Base-by-base conservation (phyloP, 1,284 basidiomycete genomes). In the Pyrrhoderma lamaoense region DNA sequence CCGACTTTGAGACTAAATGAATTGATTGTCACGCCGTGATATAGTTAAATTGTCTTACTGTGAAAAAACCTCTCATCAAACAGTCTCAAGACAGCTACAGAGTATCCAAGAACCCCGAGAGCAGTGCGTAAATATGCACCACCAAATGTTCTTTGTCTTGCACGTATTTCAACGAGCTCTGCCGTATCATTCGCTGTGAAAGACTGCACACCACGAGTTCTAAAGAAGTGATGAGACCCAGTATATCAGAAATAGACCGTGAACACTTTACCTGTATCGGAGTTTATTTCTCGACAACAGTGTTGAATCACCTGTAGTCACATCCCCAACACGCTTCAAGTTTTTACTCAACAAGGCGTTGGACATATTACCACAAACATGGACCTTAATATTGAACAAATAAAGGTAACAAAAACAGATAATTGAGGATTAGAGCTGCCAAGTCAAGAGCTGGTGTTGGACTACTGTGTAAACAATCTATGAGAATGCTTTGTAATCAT, bases 71-170 rank as follows among this genome's bases (percentile, higher is more conserved):
- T 67, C 35, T 62, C 62, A 61, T 89, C 84, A 59, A 92, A 93
- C 14, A 93, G 74, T 47, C 85, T 80, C 3, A 92, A 69, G 50
- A 91, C 76, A 0, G 86, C 78, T 52, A 89, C 65, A 3, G 86
- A 75, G 61, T 87, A 90, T 0, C 86, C 82, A 2, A 92, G 72
- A 58, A 80, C 80, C 16, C 79, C 79, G 8, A 93, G 71, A 0
- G 87, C 87, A 0, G 82, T 86, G 23, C 89, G 77, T 27, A 74
- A 74, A 62, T 91, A 92, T 21, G 88, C 89, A 18, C 89, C 88
- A 54, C 89, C 76, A 60, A 89, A 90, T 0, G 88, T 91, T 42
- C 89, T 73, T 58, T 87, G 83, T 25, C 85, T 75, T 0, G 88
- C 88, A 18, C 89, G 76, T 19, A 90, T 67, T 63, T 91, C 87